Base-by-base conservation (phyloP, 2,329 filamentous ascomycete species). In the Orbilia brochopaga region DNA sequence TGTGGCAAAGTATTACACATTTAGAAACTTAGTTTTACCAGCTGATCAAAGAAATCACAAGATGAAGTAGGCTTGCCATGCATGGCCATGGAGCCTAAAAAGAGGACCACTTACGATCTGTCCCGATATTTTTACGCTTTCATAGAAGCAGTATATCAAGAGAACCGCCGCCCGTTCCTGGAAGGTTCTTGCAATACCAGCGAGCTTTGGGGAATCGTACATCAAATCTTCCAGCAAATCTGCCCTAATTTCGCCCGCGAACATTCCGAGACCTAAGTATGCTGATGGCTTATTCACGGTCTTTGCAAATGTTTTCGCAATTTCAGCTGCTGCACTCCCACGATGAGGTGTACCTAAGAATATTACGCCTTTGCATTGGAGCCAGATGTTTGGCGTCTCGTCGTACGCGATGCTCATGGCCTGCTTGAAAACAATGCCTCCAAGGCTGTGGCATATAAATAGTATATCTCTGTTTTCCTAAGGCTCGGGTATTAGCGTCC, bases 261-360 rank as follows among this genome's bases (percentile, higher is more conserved):
- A 51, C n/a, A 52, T 10, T 2, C 30, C n/a, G 4, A 60, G 27
- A 52, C 57, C 57, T 10, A 52, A 19, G 24, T 51, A 60, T 60
- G 44, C 13, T n/a, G 57, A 35, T 32, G 57, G 57, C 35, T 50
- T 59, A 42, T 60, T 52, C 13, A 52, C 44, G 8, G 51, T 6
- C 4, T 32, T 40, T 15, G 44, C 44, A 0, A 52, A 13, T 2
- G 24, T 21, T 23, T 60, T 60, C 13, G 57, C 57, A 8, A 60
- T 60, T 51, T 60, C 44, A 15, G 57, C 57, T 1, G 57, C 46
- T n/a, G 44, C 57, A 46, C 57, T 60, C 23, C 57, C 57, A 52
- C 57, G 57, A 23, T 60, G 57, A 10, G 57, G 57, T 3, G 57
- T 60, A 11, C 57, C 57, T n/a, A 60, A 30, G 44, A 60, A 60